Conservation (phyloP, 768 basidiomycete genomes). For the Mycena floridula region DNA sequence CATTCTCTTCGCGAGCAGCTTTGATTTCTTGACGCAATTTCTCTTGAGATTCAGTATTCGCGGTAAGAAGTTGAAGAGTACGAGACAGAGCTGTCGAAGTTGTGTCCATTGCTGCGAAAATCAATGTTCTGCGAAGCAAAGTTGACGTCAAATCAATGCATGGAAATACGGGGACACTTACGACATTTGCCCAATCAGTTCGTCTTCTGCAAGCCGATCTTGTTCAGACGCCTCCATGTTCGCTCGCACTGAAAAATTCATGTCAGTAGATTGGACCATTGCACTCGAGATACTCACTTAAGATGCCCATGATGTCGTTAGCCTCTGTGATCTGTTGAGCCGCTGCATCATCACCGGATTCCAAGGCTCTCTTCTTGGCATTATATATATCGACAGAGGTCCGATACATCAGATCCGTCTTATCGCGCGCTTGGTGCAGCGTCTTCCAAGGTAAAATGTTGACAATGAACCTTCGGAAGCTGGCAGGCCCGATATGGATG, state of each 20-base stretch:
- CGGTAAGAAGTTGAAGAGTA: conserved; percentile 14
- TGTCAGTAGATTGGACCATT: background rate
- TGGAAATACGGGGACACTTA: background rate
- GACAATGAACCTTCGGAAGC: conserved; percentile 10
- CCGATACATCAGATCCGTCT: conserved; percentile 21
- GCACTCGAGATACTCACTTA: conserved; percentile 16
- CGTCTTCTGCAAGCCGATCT: conserved; percentile 15
- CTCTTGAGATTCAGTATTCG: conserved; percentile 16
- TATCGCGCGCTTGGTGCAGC: conserved; percentile 13
- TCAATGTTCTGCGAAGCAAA: conserved; percentile 11
- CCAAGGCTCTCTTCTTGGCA: conserved; percentile 18
- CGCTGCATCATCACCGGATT: conserved; percentile 13
- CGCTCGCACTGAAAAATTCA: conserved; percentile 11
- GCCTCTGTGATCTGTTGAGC: conserved; percentile 18
- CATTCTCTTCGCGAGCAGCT: too few relatives aligned
- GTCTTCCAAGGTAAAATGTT: too few relatives aligned
- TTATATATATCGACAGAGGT: conserved; percentile 16
- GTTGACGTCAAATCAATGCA: background rate
- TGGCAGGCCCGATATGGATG: too few relatives aligned
- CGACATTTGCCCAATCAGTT: conserved; percentile 18
- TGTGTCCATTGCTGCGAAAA: conserved; percentile 21
- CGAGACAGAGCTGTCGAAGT: conserved; percentile 17
- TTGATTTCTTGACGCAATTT: conserved; percentile 14
- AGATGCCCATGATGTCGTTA: conserved; percentile 27
- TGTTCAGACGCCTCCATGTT: conserved; percentile 12